Evolutionary conservation across 768 basidiomycete genomes (phyloP), one percentile per base, ranked within the genome.

Genomic region (Pleurotus platypus): DNA sequence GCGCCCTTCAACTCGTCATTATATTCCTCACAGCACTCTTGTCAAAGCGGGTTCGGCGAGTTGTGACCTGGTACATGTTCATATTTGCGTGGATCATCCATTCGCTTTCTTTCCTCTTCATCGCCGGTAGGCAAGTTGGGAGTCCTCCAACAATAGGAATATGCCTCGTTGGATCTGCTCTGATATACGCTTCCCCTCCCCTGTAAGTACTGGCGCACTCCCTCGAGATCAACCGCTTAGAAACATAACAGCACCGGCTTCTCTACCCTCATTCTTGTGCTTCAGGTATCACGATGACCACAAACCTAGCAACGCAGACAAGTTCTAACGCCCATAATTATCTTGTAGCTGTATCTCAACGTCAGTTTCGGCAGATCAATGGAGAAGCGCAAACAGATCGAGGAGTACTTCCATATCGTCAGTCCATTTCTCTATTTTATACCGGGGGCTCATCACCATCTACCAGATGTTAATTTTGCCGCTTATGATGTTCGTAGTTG

Each of bases 81-180:
- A 57, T 60, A 46, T 35, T 50, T 30, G 55, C 58, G 39, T 59
- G 55, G 59, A 51, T 60, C 48, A 46, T 55, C 30, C 56, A 55
- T 30, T 47, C 58, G 18, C 30, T 49, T 3, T 16, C 59, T 2
- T 51, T 46, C 24, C 27, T 57, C 11, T 27, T 60, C 30, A 40
- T 57, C 39, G 55, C 55, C 38, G 55, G 59, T n/a, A 40, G 45
- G 30, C 59, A 46, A 39, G 46, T 27, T 16, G 46, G 42, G 35
- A 26, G 24, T n/a, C 30, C 38, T 18, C 58, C 58, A 13, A 40
- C 53, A 2, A 39, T 51, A 13, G 16, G 45, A 2, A 13, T 55
- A 27, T 58, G 58, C 48, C 42, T 58, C 46, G 46, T 42, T 27
- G 51, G 55, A 48, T 39, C 58, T 16, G 51, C 46, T 5, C 35